phyloP scores from a whole-genome alignment of 2,329 filamentous ascomycete genomes.

The Didymellaceae sp. region DNA sequence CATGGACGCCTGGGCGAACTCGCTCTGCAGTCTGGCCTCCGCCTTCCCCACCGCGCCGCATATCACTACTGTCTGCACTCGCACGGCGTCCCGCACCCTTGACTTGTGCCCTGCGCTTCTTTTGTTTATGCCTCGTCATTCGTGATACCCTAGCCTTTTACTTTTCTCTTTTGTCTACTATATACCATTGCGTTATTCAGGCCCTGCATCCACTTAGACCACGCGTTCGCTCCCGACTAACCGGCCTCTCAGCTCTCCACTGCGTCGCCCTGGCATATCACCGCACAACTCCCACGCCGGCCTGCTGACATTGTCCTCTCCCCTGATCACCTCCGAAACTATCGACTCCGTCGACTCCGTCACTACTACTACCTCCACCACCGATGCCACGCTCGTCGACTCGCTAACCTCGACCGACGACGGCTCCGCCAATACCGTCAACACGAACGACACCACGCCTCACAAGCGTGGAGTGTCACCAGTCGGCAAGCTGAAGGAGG shows the following conservation, averaged over 20 bases:
- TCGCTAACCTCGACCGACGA: constrained; percentile 37
- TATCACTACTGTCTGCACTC: constrained; percentile 19
- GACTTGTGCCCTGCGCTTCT: not conserved
- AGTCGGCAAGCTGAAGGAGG: constrained; percentile 73
- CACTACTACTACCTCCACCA: constrained; percentile 29
- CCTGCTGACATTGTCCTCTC: constrained; percentile 58
- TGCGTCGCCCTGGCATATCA: constrained; percentile 50
- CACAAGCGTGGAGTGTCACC: constrained; percentile 71
- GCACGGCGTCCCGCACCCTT: constrained; percentile 19
- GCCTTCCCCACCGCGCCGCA: constrained; percentile 29
- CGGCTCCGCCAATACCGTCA: constrained; percentile 36
- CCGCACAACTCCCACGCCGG: constrained; percentile 58
- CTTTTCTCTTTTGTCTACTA: not conserved
- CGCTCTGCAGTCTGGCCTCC: constrained; percentile 22
- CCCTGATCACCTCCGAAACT: constrained; percentile 51
- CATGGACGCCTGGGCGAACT: constrained; percentile 28
- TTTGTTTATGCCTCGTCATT: not conserved
- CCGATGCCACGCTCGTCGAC: constrained; percentile 41
- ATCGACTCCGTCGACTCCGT: constrained; percentile 45
- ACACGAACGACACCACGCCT: constrained; percentile 40
- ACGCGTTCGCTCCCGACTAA: constrained; percentile 33
- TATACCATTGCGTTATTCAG: not conserved
- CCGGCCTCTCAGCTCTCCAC: constrained; percentile 35
- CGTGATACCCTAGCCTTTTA: constrained; percentile 1
- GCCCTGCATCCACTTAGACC: constrained; percentile 20